Evolutionary conservation across 1,139 yeast genomes (phyloP), one percentile per base, ranked within the genome.

Genomic region (Sugiyamaella castrensis): DNA sequence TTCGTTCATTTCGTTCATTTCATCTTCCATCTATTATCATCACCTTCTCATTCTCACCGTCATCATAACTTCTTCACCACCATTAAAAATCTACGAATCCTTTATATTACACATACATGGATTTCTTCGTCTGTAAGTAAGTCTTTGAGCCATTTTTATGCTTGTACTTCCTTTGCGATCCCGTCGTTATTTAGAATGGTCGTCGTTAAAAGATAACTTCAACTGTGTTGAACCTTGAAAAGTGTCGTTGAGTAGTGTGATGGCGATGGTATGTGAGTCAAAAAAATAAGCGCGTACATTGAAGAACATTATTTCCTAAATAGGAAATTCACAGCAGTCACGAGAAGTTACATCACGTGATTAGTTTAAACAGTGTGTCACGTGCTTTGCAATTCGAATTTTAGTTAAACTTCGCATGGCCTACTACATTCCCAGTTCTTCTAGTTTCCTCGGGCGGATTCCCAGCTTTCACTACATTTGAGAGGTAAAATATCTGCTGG

Each of bases 41-140:
- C 33, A 6, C 16, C 33, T 29, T 28, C 37, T 27, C 37, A 16
- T 33, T 15, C 12, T 12, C 36, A 15, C 8, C n/a, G 12, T 26
- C 4, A 34, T 19, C 13, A 33, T 33, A 13, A 19, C 41, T n/a
- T n/a, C n/a, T n/a, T n/a, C n/a, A n/a, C n/a, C n/a, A n/a, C n/a
- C n/a, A n/a, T n/a, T 12, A 19, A 4, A 15, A 19, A 13, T 51
- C 40, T 30, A 33, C 38, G 33, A 36, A 31, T 16, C 39, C 44
- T 31, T 19, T 40, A 50, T 61, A 26, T 29, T 26, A 28, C 46
- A 80, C 84, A 71, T 80, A 80, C 84, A 83, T 74, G 87, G 86
- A 70, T 81, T 82, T 78, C 86, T 79, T 77, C 85, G 81, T 80
- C 88, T 81, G 80, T 78, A 82, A 60, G 88, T 82, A 72, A 83